These are phyloP conservation scores for Rubroshorea leprosula DNA, from an alignment of 345 rosid genomes.

Conservation along the genomic window DNA sequence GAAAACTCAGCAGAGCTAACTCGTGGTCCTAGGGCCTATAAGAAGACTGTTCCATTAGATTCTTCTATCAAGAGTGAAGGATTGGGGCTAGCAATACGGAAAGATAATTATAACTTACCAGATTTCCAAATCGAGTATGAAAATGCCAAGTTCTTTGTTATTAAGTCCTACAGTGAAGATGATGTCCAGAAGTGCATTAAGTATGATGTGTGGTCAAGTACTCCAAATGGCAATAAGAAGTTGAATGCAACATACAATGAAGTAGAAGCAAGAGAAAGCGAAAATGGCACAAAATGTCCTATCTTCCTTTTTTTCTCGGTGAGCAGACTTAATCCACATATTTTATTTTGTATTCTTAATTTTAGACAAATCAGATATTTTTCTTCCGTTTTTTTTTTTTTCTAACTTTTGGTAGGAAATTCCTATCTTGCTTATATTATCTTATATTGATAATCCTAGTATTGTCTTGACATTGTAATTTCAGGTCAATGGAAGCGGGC, in stretches of 20 bases:
- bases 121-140: constrained; percentile 49
- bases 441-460: not conserved
- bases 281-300: constrained; percentile 43
- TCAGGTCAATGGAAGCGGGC: constrained; percentile 84
- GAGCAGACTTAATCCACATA: constrained; percentile 4
- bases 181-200: constrained; percentile 70
- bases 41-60: constrained; percentile 34
- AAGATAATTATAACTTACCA: constrained; percentile 47
- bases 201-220: constrained; percentile 76
- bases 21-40: constrained; percentile 60
- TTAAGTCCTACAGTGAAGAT: constrained; percentile 74
- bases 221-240: constrained; percentile 63
- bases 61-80: not conserved
- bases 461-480: constrained; percentile 9
- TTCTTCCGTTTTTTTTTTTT: too few species aligned
- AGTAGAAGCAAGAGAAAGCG: constrained; percentile 39
- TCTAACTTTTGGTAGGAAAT: too few species aligned
- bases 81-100: constrained; percentile 22
- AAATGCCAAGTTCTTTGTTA: constrained; percentile 56
- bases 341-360: too few species aligned
- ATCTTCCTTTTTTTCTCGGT: constrained; percentile 76
- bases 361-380: constrained; percentile 1
- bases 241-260: constrained; percentile 57
- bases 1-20: constrained; percentile 46
- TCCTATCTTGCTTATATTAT: too few species aligned